Base-by-base conservation (phyloP, 2,329 filamentous ascomycete genomes). In the Arthrinium phaeospermum region DNA sequence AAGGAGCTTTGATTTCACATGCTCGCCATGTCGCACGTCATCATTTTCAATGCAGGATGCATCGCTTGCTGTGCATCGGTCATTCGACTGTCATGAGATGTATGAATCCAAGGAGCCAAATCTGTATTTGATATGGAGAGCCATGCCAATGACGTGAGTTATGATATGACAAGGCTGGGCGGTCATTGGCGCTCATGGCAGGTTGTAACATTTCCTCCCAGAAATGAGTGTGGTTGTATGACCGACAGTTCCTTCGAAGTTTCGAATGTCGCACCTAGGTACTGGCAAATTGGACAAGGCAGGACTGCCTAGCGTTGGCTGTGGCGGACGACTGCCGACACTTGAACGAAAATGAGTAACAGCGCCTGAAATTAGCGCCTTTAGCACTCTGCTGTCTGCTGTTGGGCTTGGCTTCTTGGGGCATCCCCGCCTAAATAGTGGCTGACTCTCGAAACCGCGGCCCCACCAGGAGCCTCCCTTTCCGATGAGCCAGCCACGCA, bases 251-350 rank as follows among this genome's bases (percentile, higher is more conserved):
- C 27, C 37, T 8, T 61, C 14, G 16, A 41, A 41, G 37, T 41
- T 41, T 61, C 5, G 6, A 1, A 24, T 51, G n/a, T 27, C 12
- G 49, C 45, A 47, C 45, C 16, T 22, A 30, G 27, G 27, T 30
- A 47, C 16, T 19, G n/a, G 12, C 10, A 13, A 27, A 27, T 51
- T 51, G 16, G 16, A 7, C 16, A 4, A 53, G 49, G 49, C 27
- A 53, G 27, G 24, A 24, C 49, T 24, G 49, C 49, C 49, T 53
- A 53, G 49, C 49, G 49, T 30, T 27, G 12, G 12, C 22, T 14
- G 49, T 53, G 24, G 49, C 24, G 49, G 49, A 24, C 49, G n/a
- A 53, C 49, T 53, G n/a, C 49, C 49, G 49, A 53, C 49, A 53
- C 24, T 53, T n/a, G 46, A 47, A n/a, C 46, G 46, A n/a, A 45